Base-by-base conservation (phyloP, 2,329 filamentous ascomycete genomes). In the Stachybotrys chartarum region DNA sequence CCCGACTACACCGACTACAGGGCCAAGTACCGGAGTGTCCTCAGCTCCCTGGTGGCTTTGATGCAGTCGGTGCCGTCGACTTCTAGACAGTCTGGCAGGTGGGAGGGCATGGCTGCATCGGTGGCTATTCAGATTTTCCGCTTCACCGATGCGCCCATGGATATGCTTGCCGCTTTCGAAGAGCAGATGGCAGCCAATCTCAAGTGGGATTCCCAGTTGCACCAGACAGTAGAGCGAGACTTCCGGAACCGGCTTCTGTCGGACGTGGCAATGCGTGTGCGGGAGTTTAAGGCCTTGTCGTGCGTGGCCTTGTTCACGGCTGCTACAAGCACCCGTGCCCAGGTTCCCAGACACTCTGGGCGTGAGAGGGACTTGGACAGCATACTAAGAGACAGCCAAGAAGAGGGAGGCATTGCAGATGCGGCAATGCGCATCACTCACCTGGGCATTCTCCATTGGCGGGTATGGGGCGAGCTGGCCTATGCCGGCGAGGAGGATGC, bases 391-490 rank as follows among this genome's bases (percentile, higher is more conserved):
- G 75, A 78, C 54, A 68, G 70, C 8, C 75, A 78, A 48, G 79
- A 82, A 52, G 80, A 83, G 51, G 76, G 74, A 48, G 77, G 78
- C 39, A 65, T 88, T 44, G 78, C 80, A 48, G 86, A 91, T 56
- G 83, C 96, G 68, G 84, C 90, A 1, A 87, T 85, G 49, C 84
- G 90, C 50, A 78, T 96, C 52, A 87, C 90, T 6, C 93, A 97
- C 66, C 83, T 97, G 49, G 85, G 89, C 14, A 79, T 94, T 6
- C 74, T 97, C 30, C 91, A 97, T 71, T 97, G 92, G 91, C 82
- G 90, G 51, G 87, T 96, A 3, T 97, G 92, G 91, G 82, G 83
- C 1, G 82, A 83, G 2, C 76, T 96, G 54, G 84, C 88, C 12
- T 96, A 96, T 67, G 60, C 73, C 14, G 70, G 70, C 30, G 77